Evolutionary conservation across 2,329 filamentous ascomycete genomes (phyloP).

Genomic region (Leptographium lundbergii): DNA sequence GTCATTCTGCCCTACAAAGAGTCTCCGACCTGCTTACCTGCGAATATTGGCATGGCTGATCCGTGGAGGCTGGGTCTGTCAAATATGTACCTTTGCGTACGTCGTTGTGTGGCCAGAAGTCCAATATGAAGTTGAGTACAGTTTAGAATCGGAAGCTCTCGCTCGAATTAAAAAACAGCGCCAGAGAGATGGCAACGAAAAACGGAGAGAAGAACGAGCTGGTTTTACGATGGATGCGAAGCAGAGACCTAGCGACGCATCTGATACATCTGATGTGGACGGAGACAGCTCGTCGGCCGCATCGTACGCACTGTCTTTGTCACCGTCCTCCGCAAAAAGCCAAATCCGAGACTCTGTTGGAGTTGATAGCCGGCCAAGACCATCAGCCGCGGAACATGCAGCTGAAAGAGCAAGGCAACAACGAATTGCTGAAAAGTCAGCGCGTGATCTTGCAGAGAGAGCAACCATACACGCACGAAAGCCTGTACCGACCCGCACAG

Average conservation of each 20-base stretch:
- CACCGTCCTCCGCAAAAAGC: constrained; percentile 1
- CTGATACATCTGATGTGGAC: not conserved
- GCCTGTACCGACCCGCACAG: constrained; percentile 32
- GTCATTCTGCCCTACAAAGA: constrained; percentile 71
- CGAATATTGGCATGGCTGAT: constrained; percentile 89
- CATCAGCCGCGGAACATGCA: constrained; percentile 34
- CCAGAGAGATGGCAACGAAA: not conserved
- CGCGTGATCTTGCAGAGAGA: constrained; percentile 42
- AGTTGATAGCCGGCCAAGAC: not conserved
- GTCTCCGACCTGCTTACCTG: constrained; percentile 78
- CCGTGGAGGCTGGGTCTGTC: constrained; percentile 84
- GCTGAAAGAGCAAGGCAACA: constrained; percentile 50
- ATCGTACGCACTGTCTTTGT: constrained; percentile 5
- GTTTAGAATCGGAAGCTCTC: constrained; percentile 54
- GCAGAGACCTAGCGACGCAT: not conserved
- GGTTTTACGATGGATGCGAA: not conserved
- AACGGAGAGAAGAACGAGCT: not conserved
- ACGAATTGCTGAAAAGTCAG: constrained; percentile 42
- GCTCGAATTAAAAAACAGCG: constrained; percentile 18
- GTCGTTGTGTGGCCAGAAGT: constrained; percentile 74
- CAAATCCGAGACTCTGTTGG: not conserved
- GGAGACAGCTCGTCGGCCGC: not conserved
- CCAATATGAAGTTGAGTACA: constrained; percentile 64
- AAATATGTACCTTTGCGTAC: constrained; percentile 84
- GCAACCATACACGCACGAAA: constrained; percentile 42